These are phyloP conservation scores for Solanum raphanifolium DNA, from an alignment of 257 asterid genomes.

Conservation along the genomic window DNA sequence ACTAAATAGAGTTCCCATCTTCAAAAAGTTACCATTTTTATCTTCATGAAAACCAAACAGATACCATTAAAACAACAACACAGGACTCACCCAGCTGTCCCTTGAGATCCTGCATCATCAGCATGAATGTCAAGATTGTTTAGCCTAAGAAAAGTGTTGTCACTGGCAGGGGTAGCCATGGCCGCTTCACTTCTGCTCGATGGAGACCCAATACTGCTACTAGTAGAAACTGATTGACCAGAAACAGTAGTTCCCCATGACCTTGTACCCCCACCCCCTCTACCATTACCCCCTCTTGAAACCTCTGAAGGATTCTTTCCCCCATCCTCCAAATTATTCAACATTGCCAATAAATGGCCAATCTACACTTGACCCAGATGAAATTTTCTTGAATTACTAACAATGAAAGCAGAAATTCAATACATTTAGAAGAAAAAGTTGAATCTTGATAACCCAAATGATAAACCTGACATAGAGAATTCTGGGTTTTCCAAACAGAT, in stretches of 20 bases:
- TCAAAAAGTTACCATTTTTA: neutral
- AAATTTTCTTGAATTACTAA: neutral
- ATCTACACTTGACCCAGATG: constrained; percentile 7
- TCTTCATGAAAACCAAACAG: neutral
- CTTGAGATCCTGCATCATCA: constrained; percentile 88
- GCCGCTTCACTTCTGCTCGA: constrained; percentile 91
- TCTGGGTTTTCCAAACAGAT: neutral
- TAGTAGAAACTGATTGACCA: constrained; percentile 89
- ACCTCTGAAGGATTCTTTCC: constrained; percentile 38
- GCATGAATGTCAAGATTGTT: constrained; percentile 74
- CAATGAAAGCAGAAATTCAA: neutral
- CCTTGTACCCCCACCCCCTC: constrained; percentile 53
- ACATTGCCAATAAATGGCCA: constrained; percentile 27
- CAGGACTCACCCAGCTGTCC: constrained; percentile 65
- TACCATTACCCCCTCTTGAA: constrained; percentile 30
- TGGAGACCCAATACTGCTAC: constrained; percentile 93
- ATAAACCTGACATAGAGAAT: neutral
- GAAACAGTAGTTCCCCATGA: constrained; percentile 87
- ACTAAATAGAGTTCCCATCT: neutral
- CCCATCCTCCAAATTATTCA: constrained; percentile 66
- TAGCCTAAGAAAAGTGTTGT: constrained; percentile 46
- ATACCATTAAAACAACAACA: neutral
- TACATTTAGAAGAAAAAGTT: neutral
- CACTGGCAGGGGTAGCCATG: constrained; percentile 55
- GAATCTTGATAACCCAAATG: neutral